phyloP scores from a whole-genome alignment of 768 basidiomycete genomes.

The Suillus weaverae region DNA sequence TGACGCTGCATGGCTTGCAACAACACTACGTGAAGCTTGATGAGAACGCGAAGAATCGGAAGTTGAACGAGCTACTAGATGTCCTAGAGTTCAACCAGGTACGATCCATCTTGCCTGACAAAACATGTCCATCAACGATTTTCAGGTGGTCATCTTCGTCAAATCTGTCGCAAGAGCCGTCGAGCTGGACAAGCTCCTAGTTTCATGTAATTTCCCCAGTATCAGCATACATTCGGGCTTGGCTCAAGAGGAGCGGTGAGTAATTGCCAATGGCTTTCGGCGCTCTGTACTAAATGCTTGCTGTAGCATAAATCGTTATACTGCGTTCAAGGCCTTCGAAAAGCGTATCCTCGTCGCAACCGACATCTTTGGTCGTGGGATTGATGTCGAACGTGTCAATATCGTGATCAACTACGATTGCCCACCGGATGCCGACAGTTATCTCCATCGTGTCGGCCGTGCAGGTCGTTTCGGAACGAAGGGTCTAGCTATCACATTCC shows the following conservation, averaged over 20 bases:
- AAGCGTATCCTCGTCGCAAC: slow-evolving; percentile 99
- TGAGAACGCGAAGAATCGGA: slow-evolving; percentile 94
- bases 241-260: slow-evolving; percentile 93
- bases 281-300: background rate
- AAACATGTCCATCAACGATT: background rate
- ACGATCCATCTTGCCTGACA: background rate
- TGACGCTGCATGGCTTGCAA: slow-evolving; percentile 96
- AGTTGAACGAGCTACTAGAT: slow-evolving; percentile 93
- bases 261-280: slow-evolving; percentile 9
- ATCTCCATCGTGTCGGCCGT: slow-evolving; percentile 98
- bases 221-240: slow-evolving; percentile 97
- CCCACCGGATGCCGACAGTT: slow-evolving; percentile 95
- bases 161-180: slow-evolving; percentile 97
- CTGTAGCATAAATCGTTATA: slow-evolving; percentile 87
- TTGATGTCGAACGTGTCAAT: slow-evolving; percentile 99
- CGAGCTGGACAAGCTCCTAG: slow-evolving; percentile 92
- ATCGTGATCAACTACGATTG: slow-evolving; percentile 99
- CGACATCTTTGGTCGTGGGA: slow-evolving; percentile 98
- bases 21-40: slow-evolving; percentile 98
- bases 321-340: slow-evolving; percentile 98
- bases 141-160: slow-evolving; percentile 97
- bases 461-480: slow-evolving; percentile 99
- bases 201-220: slow-evolving; percentile 97
- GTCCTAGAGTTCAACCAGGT: slow-evolving; percentile 98
- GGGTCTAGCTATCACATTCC: slow-evolving; percentile 97